phyloP scores from a whole-genome alignment of 805 yeast genomes.

The Citeromyces matritensis region DNA sequence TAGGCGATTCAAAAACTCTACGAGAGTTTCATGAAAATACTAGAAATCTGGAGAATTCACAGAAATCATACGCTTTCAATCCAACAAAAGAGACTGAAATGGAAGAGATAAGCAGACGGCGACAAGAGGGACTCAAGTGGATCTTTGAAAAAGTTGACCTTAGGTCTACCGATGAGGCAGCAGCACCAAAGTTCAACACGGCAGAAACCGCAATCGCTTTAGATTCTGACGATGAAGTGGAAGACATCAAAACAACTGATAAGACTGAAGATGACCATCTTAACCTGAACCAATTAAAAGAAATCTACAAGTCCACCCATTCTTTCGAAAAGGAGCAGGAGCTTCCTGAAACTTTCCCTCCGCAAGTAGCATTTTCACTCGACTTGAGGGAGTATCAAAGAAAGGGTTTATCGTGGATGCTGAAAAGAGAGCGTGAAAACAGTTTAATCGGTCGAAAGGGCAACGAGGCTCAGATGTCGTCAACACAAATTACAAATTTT shows the following conservation, averaged over 20 bases:
- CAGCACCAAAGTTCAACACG: constrained; percentile 2
- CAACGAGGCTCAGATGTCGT: constrained; percentile 8
- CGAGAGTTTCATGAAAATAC: constrained; percentile 4
- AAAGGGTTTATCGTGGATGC: constrained; percentile 82
- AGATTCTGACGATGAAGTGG: constrained; percentile 6
- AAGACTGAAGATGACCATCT: constrained; percentile 18
- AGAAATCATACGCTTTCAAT: constrained; percentile 5
- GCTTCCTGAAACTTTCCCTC: constrained; percentile 50
- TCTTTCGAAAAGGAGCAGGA: constrained; percentile 21
- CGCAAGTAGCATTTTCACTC: constrained; percentile 33
- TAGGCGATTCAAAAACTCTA: constrained; percentile 1
- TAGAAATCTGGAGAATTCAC: background rate
- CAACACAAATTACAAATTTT: constrained; percentile 7
- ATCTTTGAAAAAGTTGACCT: constrained; percentile 33
- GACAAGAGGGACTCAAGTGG: constrained; percentile 38
- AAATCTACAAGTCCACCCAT: constrained; percentile 62
- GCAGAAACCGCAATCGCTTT: constrained; percentile 3
- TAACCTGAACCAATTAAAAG: constrained; percentile 57
- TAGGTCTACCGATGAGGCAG: background rate
- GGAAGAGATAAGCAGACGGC: constrained; percentile 33
- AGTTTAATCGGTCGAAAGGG: constrained; percentile 20
- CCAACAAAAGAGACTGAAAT: constrained; percentile 30
- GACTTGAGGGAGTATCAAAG: constrained; percentile 64
- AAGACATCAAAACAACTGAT: constrained; percentile 3
- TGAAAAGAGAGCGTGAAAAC: constrained; percentile 58